Conservation (phyloP, 805 yeast genomes). For the Jamesozyma hellenica region DNA sequence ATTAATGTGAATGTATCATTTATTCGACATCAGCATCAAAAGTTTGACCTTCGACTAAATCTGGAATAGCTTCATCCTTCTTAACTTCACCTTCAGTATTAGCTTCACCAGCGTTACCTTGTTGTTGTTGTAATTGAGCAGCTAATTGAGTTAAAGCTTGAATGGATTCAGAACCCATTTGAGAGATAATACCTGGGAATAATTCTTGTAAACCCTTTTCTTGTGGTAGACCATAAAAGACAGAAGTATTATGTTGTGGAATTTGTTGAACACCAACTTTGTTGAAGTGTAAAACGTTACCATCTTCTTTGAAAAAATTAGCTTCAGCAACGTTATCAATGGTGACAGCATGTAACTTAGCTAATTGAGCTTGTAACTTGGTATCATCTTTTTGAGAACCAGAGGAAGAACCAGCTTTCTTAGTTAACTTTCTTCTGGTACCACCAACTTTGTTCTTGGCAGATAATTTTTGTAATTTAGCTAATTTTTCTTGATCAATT, state of each 20-base stretch:
- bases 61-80: slow-evolving; percentile 62
- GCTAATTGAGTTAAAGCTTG: slow-evolving; percentile 84
- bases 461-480: slow-evolving; percentile 72
- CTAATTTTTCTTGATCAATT: slow-evolving; percentile 88
- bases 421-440: slow-evolving; percentile 88
- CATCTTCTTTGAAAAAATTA: slow-evolving; percentile 93
- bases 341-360: slow-evolving; percentile 81
- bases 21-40: slow-evolving; percentile 33
- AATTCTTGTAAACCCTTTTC: slow-evolving; percentile 86
- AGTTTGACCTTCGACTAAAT: slow-evolving; percentile 28
- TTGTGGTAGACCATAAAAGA: slow-evolving; percentile 90
- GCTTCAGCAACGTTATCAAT: slow-evolving; percentile 90
- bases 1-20: slow-evolving; percentile 1
- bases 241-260: slow-evolving; percentile 80
- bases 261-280: slow-evolving; percentile 95
- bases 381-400: slow-evolving; percentile 74
- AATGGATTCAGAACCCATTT: slow-evolving; percentile 91
- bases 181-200: slow-evolving; percentile 89
- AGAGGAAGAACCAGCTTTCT: slow-evolving; percentile 38
- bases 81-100: slow-evolving; percentile 37
- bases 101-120: slow-evolving; percentile 39
- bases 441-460: slow-evolving; percentile 73
- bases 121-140: slow-evolving; percentile 62
- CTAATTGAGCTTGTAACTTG: slow-evolving; percentile 81
- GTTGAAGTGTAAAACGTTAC: slow-evolving; percentile 89